A percentile compares a stretch with the other conserved stretches of the same genome.
Evolutionary conservation across 768 basidiomycete species (phyloP).

Genomic region (Termitomyces eurrhizus): DNA sequence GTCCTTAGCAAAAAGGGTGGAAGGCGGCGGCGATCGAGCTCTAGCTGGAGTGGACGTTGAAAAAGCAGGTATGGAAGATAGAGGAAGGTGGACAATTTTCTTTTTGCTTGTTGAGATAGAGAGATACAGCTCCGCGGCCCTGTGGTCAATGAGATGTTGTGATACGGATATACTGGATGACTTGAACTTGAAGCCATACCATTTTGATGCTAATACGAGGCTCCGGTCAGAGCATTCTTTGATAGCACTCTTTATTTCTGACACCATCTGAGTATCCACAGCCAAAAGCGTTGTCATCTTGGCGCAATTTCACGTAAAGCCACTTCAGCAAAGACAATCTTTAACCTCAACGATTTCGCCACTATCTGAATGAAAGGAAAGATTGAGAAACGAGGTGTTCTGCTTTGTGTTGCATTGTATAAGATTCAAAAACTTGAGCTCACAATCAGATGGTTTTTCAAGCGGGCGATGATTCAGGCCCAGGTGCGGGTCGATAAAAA

Average conservation of each 20-base stretch:
- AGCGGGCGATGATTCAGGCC: no score
- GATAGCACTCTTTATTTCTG: constrained; percentile 56
- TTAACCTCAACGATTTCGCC: not conserved
- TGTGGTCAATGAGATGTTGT: constrained; percentile 22
- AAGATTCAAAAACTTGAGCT: not conserved
- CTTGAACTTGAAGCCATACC: constrained; percentile 49
- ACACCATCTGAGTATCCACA: constrained; percentile 45
- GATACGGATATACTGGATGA: not conserved
- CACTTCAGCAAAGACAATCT: not conserved
- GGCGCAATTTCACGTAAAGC: not conserved
- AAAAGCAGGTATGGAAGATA: constrained; percentile 31
- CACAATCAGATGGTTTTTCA: not conserved
- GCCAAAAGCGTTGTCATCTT: constrained; percentile 18
- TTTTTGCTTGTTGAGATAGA: constrained; percentile 51
- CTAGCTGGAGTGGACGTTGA: constrained; percentile 61
- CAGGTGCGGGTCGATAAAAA: not conserved
- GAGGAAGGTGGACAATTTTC: constrained; percentile 20
- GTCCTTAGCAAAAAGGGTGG: constrained; percentile 32
- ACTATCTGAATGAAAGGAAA: not conserved
- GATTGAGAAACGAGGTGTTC: not conserved
- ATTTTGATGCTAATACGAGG: constrained; percentile 68
- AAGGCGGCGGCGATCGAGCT: constrained; percentile 35
- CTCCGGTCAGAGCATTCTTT: constrained; percentile 75
- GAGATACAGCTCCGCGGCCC: constrained; percentile 75
- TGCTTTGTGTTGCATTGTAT: not conserved